A percentile compares a stretch with the other conserved stretches of the same genome.
Evolutionary conservation across 441 rosid species (phyloP).

Genomic region (Pelargonium australe): DNA sequence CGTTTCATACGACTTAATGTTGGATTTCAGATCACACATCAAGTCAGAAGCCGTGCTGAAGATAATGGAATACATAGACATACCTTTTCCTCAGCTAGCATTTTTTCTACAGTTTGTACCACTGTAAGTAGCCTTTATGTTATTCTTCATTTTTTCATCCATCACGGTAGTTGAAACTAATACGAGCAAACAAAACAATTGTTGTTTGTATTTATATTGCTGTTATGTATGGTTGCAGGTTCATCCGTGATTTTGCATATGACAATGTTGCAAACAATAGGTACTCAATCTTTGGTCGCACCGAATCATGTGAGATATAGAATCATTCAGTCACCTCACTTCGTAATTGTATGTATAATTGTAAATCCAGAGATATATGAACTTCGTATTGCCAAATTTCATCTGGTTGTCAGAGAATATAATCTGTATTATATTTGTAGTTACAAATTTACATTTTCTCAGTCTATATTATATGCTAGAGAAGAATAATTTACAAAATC

Average conservation of each 20-base stretch:
- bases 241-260: slow-evolving; percentile 59
- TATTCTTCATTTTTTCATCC: neutral
- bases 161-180: slow-evolving; percentile 7
- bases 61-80: slow-evolving; percentile 78
- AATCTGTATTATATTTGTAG: neutral
- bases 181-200: slow-evolving; percentile 3
- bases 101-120: slow-evolving; percentile 62
- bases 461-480: neutral
- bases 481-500: neutral
- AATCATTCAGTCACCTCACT: slow-evolving; percentile 15
- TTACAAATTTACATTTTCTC: neutral
- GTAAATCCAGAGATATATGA: neutral
- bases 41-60: slow-evolving; percentile 86
- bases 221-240: slow-evolving; percentile 34
- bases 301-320: slow-evolving; percentile 73
- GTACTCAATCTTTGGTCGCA: slow-evolving; percentile 61
- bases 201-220: neutral
- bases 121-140: slow-evolving; percentile 41
- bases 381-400: neutral
- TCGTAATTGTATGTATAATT: slow-evolving; percentile 5
- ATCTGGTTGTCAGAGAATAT: neutral
- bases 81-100: slow-evolving; percentile 82
- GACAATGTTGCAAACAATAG: slow-evolving; percentile 79
- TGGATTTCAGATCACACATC: slow-evolving; percentile 56
- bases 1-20: neutral